Base-by-base conservation (phyloP, 208 protist species). In the Acanthamoeba triangularis region DNA sequence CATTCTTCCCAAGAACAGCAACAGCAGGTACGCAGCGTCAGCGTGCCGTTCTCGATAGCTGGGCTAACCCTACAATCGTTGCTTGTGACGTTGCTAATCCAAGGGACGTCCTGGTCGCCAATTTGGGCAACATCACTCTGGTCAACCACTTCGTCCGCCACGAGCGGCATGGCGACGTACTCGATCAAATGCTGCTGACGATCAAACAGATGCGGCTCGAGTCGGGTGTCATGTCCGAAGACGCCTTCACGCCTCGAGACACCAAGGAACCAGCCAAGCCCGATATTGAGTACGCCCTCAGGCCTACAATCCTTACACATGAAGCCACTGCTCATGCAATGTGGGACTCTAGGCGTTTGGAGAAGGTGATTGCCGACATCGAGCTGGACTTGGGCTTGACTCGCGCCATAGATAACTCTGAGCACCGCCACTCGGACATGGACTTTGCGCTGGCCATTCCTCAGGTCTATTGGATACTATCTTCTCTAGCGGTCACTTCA, bases 61-160 rank as follows among this genome's bases (percentile, higher is more conserved):
- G 44, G 4, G 5, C 44, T 47, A 47, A 30, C 25, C 7, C 69
- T 35, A 8, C 1, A 28, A 28, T 44, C 33, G 8, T 25, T 59
- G 37, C 16, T 49, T 74, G 28, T 37, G 61, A 3, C 61, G 18
- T 28, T 30, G 1, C 14, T 2, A 59, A 59, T 25, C 3, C 41
- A 41, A 76, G 63, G 35, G 87, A 93, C 0, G 87, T 93, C 18
- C 16, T 93, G 23, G 87, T 93, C 14, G 61, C 63, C 35, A 69
- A 93, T 52, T 37, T 93, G 54, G 87, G 87, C 23, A 93, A 93
- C 87, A 93, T 93, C 37, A 78, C 87, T 33, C 87, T 93, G 35
- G 18, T 25, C 37, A 93, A 93, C 35, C 11, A 44, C 20, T 65
- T 88, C 28, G 6, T 63, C 16, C 52, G 52, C 11, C 80, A 88